Evolutionary conservation across 2,329 filamentous ascomycete genomes (phyloP), one percentile per base, ranked within the genome.

Genomic region (Epicoccum sorghinum): DNA sequence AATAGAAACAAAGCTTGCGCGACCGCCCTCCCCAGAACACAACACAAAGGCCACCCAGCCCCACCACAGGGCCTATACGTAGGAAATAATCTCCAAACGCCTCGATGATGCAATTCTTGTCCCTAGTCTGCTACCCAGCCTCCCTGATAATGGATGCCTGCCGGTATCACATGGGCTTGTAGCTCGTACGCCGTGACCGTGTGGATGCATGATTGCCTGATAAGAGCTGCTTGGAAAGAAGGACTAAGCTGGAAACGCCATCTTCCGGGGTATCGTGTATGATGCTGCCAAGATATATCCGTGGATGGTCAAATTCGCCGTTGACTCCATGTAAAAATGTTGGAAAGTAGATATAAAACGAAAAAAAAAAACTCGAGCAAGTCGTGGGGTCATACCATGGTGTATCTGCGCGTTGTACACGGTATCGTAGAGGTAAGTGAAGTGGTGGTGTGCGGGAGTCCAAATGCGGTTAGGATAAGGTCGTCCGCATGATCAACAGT

Each of bases 261-360:
- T 61, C 58, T 48, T 60, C 66, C 51, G 54, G 70, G 70, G 70
- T 71, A 71, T 73, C 65, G 67, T 71, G 63, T 57, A 54, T 61
- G 59, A 62, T 63, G 64, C 61, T 48, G 62, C 57, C 62, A 60
- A 54, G 54, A 48, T 52, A 55, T 42, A 24, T 10, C 37, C 29
- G 27, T 44, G 24, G 35, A 51, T 40, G 29, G 29, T 33, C 33
- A 53, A 25, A 40, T 39, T 50, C 47, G 51, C 47, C 35, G 22
- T 42, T 22, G 54, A 67, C 59, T 66, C 64, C 65, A 42, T 60
- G 50, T 37, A 18, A 18, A 42, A 33, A 53, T 43, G 29, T 52
- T 52, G 42, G 47, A 36, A 57, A 51, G 37, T 44, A 45, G 59
- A 29, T 7, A 9, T 29, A 48, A 30, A 24, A 32, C 47, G 54